A percentile compares a stretch with the other conserved stretches of the same genome.
These are phyloP conservation scores for Sherardia arvensis DNA, from an alignment of 257 asterid genomes.

Conservation along the genomic window DNA sequence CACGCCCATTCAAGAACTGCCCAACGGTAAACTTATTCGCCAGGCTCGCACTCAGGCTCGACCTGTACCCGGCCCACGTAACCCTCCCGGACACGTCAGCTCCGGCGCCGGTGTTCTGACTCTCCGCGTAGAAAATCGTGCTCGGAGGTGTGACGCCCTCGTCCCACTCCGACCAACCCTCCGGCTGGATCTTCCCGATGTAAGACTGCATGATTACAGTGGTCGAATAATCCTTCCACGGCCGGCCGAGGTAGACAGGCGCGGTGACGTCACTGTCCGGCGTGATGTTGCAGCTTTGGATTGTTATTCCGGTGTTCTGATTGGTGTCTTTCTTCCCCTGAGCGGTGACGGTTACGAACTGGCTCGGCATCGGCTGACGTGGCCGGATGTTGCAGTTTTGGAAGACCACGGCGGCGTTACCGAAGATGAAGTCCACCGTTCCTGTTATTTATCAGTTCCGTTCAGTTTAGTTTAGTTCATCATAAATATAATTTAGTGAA, in stretches of 20 bases:
- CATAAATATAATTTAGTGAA: no score
- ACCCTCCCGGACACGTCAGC: slow-evolving; percentile 22
- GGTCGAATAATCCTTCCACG: slow-evolving; percentile 27
- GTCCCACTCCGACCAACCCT: slow-evolving; percentile 30
- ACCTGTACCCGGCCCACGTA: slow-evolving; percentile 19
- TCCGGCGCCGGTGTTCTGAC: slow-evolving; percentile 23
- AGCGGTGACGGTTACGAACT: slow-evolving; percentile 25
- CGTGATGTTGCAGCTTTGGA: slow-evolving; percentile 19
- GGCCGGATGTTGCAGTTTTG: slow-evolving; percentile 28
- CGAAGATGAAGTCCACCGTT: slow-evolving; percentile 32
- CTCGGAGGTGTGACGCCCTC: slow-evolving; percentile 18
- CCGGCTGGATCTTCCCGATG: slow-evolving; percentile 10
- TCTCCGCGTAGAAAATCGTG: slow-evolving; percentile 26
- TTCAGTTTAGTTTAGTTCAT: no score
- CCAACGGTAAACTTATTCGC: background rate
- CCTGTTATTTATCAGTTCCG: no score
- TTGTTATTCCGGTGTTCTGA: slow-evolving; percentile 24
- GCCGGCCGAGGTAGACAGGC: slow-evolving; percentile 24
- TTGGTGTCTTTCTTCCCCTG: slow-evolving; percentile 25
- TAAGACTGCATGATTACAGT: slow-evolving; percentile 22
- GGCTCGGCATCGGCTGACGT: slow-evolving; percentile 20
- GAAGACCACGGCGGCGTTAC: slow-evolving; percentile 24
- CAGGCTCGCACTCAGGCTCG: background rate
- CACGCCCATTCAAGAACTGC: background rate
- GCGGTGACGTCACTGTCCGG: slow-evolving; percentile 17